Conservation (phyloP, 139 green algal genomes). For the Tetraselmis chui region DNA sequence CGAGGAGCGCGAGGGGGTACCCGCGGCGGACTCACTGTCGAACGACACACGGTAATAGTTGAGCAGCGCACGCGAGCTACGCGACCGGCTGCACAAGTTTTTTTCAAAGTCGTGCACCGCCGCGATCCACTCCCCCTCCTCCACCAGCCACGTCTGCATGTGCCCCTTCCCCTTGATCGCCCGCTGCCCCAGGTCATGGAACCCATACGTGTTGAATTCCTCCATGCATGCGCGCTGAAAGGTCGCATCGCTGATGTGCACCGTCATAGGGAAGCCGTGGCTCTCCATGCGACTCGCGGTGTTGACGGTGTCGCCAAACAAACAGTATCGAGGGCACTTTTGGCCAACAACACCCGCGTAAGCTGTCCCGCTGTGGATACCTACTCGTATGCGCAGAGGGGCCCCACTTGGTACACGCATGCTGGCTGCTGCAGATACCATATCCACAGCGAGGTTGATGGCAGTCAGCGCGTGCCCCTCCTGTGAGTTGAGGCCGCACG, state of each 20-base stretch:
- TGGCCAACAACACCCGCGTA: neutral
- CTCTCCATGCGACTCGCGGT: slow-evolving; percentile 1
- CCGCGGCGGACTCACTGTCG: too few relatives aligned
- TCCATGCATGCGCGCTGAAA: too few relatives aligned
- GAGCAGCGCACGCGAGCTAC: too few relatives aligned
- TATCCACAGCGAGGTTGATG: neutral
- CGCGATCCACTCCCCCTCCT: too few relatives aligned
- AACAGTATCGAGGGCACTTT: neutral
- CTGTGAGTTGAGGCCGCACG: neutral
- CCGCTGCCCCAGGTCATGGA: too few relatives aligned
- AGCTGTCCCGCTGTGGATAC: neutral
- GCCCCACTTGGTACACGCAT: neutral
- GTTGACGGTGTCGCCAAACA: slow-evolving; percentile 5
- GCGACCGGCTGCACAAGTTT: too few relatives aligned
- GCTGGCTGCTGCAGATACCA: neutral
- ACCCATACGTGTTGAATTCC: too few relatives aligned
- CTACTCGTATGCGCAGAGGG: neutral
- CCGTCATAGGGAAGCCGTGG: neutral
- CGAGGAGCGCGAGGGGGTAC: too few relatives aligned
- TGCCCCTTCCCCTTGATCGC: too few relatives aligned
- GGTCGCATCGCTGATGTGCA: neutral
- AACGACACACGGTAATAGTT: too few relatives aligned
- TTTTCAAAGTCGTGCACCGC: too few relatives aligned
- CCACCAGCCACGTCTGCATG: too few relatives aligned
- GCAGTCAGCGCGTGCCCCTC: neutral